Evolutionary conservation across 768 basidiomycete species (phyloP), one percentile per base, ranked within the genome.

Genomic region (Agaricus sinodeliciosus): DNA sequence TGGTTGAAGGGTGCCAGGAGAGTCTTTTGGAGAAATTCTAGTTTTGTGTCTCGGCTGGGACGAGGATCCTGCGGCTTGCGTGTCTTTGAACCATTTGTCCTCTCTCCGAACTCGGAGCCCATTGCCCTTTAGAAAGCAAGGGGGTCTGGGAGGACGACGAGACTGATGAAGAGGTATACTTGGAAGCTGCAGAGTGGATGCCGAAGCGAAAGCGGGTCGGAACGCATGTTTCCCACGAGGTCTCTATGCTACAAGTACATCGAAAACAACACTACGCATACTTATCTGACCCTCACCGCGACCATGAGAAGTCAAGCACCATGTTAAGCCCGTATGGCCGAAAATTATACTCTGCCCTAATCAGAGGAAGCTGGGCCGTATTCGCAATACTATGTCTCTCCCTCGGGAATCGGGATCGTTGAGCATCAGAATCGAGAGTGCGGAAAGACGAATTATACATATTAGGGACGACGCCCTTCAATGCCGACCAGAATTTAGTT

Each of bases 301-400:
- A 75, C 88, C 87, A 90, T 44, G 83, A 74, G 63, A 91, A 81
- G 63, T 93, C 90, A 40, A 93, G 53, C 36, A 90, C 70, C 53
- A 91, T 68, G 40, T 80, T 81, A 41, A 93, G 69, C 8, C 90
- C 90, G 66, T 85, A 82, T 9, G 77, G 76, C 25, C 83, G 79
- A 55, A 93, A 65, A 63, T 92, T 89, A 59, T 87, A 83, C 62
- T 87, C 81, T 58, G 71, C 67, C 39, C 78, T 71, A 43, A 70
- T 57, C 43, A 71, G 55, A 3, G 68, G 65, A 8, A 63, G 58
- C 39, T 51, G 43, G 48, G 55, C 42, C 55, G 61, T 43, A 36
- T 45, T 43, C 56, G 58, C 55, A 18, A 18, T 15, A 7, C 25
- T 28, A 12, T 12, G 12, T 12, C 26, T 43, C 42, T 43, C 26